Evolutionary conservation across 2,329 filamentous ascomycete genomes (phyloP).

Genomic region (Bipolaris gigantea): DNA sequence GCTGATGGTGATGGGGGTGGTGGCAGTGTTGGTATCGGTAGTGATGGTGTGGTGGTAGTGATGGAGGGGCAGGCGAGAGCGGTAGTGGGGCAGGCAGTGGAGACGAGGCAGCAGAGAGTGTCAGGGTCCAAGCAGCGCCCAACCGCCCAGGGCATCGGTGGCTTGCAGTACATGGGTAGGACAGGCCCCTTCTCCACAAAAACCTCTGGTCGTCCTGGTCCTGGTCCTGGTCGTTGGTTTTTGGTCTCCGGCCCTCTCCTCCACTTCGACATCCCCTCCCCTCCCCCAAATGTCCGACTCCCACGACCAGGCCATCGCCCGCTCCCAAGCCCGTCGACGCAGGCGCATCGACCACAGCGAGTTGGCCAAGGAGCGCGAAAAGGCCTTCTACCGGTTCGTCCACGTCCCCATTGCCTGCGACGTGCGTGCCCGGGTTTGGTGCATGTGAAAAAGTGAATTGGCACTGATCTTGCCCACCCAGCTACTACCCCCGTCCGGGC

Average conservation of each 20-base stretch:
- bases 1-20: neutral
- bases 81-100: neutral
- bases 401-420: neutral
- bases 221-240: too few relatives aligned
- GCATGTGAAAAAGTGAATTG: neutral
- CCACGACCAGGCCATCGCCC: constrained; percentile 15
- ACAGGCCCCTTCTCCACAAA: constrained; percentile 9
- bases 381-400: constrained; percentile 37
- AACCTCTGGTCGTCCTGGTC: neutral
- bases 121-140: neutral
- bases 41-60: neutral
- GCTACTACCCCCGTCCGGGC: constrained; percentile 27
- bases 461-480: neutral
- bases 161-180: constrained; percentile 4
- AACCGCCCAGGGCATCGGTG: neutral
- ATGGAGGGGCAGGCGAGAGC: neutral
- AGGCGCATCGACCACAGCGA: constrained; percentile 32
- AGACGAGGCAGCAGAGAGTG: neutral
- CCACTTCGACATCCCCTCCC: neutral
- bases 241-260: neutral
- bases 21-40: neutral
- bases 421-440: too few relatives aligned
- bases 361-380: constrained; percentile 37
- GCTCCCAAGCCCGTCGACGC: constrained; percentile 17
- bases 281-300: constrained; percentile 13